These are phyloP conservation scores for Arthrocladium fulminans DNA, from an alignment of 2,329 filamentous ascomycete species.

Conservation along the genomic window DNA sequence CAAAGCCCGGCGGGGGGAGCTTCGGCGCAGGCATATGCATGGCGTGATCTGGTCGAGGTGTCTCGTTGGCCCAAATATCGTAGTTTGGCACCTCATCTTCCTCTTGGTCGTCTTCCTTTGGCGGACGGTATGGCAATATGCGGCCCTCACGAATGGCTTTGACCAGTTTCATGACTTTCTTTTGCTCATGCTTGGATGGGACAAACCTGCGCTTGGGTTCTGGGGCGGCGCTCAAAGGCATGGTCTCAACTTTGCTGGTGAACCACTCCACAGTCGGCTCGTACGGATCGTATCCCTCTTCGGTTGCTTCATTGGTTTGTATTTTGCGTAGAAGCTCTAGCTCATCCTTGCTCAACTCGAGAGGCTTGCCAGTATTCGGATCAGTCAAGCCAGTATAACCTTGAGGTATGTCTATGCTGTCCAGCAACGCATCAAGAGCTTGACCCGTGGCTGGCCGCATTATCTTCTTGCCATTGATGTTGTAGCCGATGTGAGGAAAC, in stretches of 20 bases:
- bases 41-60: conserved; percentile 67
- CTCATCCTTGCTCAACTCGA: conserved; percentile 80
- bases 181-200: conserved; percentile 93
- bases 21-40: conserved; percentile 97
- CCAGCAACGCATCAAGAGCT: conserved; percentile 82
- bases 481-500: conserved; percentile 96
- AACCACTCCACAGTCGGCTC: conserved; percentile 93
- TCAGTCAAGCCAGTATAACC: conserved; percentile 96
- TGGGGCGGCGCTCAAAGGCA: conserved; percentile 89
- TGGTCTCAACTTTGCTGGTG: conserved; percentile 77
- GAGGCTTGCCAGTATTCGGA: conserved; percentile 82
- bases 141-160: conserved; percentile 89
- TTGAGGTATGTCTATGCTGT: conserved; percentile 93
- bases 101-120: conserved; percentile 62
- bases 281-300: conserved; percentile 87
- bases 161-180: conserved; percentile 94
- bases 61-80: conserved; percentile 93
- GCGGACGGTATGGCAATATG: conserved; percentile 80
- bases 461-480: conserved; percentile 97
- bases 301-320: conserved; percentile 77
- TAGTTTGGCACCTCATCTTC: conserved; percentile 65
- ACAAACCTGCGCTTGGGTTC: conserved; percentile 94
- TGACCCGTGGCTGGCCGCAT: conserved; percentile 91
- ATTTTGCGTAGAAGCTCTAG: conserved; percentile 79
- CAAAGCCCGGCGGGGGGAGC: conserved; percentile 82